Conservation (phyloP, 495 filamentous ascomycete genomes). For the Neurospora pannonica region DNA sequence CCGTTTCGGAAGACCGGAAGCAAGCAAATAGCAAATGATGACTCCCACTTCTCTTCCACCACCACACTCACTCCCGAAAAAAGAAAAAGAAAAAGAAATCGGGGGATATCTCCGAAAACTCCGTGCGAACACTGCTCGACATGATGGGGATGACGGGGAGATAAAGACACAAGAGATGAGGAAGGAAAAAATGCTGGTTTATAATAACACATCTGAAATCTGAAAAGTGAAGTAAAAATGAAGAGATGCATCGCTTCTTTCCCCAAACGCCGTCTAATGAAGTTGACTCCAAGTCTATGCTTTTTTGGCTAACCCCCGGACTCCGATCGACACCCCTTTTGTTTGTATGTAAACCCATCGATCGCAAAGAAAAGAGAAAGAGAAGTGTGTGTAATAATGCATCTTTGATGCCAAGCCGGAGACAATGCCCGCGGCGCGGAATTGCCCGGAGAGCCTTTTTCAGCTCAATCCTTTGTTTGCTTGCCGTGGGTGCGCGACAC, state of each 20-base stretch:
- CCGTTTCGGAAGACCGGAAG: not conserved
- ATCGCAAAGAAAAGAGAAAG: not conserved
- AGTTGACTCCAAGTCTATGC: not conserved
- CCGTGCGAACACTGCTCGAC: not conserved
- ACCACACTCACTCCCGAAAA: not conserved
- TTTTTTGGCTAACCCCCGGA: not conserved
- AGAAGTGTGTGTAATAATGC: not conserved
- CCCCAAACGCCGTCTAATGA: not conserved
- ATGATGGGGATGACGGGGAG: not conserved
- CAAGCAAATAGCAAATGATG: not conserved
- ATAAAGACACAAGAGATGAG: not conserved
- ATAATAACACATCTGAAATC: not conserved
- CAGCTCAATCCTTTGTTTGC: not conserved
- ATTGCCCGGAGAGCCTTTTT: not conserved
- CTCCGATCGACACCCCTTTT: constrained; percentile 3
- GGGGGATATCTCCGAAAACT: not conserved
- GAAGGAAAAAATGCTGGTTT: not conserved
- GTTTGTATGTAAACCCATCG: not conserved
- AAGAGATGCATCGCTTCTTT: not conserved
- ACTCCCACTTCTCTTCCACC: not conserved
- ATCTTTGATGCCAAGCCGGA: not conserved
- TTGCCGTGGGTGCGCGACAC: not conserved
- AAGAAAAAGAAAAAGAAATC: not conserved
- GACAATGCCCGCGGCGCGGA: not conserved
- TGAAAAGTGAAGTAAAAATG: not conserved